Percentiles rank a stretch among this genome's conserved stretches.
These are phyloP conservation scores for Fraxinus anomala DNA, from an alignment of 257 asterid genomes.

Conservation along the genomic window DNA sequence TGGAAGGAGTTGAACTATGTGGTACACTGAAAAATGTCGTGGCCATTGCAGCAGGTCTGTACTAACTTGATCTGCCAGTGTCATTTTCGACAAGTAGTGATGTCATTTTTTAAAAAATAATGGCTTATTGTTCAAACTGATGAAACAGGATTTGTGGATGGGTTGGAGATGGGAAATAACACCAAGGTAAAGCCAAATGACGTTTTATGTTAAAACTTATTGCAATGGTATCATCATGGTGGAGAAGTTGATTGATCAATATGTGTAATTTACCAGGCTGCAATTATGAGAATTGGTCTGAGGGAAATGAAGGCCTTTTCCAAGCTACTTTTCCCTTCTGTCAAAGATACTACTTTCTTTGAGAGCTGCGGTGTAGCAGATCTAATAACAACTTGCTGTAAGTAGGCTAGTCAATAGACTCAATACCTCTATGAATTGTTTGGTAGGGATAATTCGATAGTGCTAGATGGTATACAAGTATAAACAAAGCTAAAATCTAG, in stretches of 20 bases:
- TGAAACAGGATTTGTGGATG: slow-evolving; percentile 79
- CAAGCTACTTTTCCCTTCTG: slow-evolving; percentile 79
- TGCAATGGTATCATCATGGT: neutral
- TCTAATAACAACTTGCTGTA: slow-evolving; percentile 90
- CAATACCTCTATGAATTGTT: neutral
- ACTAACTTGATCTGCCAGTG: slow-evolving; percentile 2
- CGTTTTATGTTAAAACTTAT: neutral
- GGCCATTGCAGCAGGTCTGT: slow-evolving; percentile 83
- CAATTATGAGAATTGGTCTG: slow-evolving; percentile 92
- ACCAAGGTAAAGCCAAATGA: slow-evolving; percentile 57
- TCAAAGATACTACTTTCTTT: slow-evolving; percentile 83
- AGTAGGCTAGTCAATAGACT: slow-evolving; percentile 30
- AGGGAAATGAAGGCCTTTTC: slow-evolving; percentile 93
- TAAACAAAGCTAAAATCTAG: neutral
- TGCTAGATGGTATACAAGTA: neutral
- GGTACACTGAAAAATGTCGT: slow-evolving; percentile 87
- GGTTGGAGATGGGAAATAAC: slow-evolving; percentile 94
- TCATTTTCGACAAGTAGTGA: slow-evolving; percentile 11
- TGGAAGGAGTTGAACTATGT: slow-evolving; percentile 93
- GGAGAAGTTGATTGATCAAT: slow-evolving; percentile 2
- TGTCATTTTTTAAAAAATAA: neutral
- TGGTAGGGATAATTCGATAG: neutral
- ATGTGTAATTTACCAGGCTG: slow-evolving; percentile 58
- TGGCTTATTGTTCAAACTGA: slow-evolving; percentile 4
- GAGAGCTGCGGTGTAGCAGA: slow-evolving; percentile 98